phyloP scores from a whole-genome alignment of 768 basidiomycete species.

The Russula virescens region DNA sequence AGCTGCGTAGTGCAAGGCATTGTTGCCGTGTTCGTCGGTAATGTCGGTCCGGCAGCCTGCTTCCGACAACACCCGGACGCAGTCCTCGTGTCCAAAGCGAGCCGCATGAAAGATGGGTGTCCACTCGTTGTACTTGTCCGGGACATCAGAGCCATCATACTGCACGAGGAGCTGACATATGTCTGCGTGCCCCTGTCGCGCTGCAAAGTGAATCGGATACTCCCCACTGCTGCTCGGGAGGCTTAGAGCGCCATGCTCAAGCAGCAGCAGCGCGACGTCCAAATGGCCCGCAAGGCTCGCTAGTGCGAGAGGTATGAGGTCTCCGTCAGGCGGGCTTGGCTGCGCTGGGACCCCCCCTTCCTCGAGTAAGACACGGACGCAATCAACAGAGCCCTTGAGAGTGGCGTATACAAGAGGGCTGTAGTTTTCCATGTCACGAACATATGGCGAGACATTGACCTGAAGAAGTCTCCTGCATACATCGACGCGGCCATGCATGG shows the following conservation, averaged over 20 bases:
- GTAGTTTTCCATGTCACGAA: conserved; percentile 89
- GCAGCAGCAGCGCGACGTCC: conserved; percentile 70
- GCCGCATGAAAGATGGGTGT: conserved; percentile 96
- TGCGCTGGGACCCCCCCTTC: conserved; percentile 62
- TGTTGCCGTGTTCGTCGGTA: conserved; percentile 78
- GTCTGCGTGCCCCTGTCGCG: conserved; percentile 83
- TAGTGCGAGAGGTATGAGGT: conserved; percentile 81
- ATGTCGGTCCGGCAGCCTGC: conserved; percentile 73
- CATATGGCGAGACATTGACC: conserved; percentile 56
- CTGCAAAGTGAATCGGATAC: conserved; percentile 94
- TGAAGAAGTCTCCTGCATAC: conserved; percentile 75
- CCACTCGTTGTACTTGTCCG: conserved; percentile 98
- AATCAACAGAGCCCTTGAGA: conserved; percentile 73
- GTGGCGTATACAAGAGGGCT: conserved; percentile 93
- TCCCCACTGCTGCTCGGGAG: conserved; percentile 92
- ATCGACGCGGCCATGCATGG: conserved; percentile 80
- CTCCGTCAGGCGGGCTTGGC: conserved; percentile 50
- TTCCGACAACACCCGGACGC: conserved; percentile 70
- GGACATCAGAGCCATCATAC: conserved; percentile 74
- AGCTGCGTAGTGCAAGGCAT: conserved; percentile 88
- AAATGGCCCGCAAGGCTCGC: conserved; percentile 88
- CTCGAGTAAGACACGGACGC: conserved; percentile 76
- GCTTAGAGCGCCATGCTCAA: conserved; percentile 71
- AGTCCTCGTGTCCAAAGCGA: conserved; percentile 71
- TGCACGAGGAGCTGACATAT: conserved; percentile 72